These are phyloP conservation scores for Venturia asperata DNA, from an alignment of 2,329 filamentous ascomycete genomes.

Conservation along the genomic window DNA sequence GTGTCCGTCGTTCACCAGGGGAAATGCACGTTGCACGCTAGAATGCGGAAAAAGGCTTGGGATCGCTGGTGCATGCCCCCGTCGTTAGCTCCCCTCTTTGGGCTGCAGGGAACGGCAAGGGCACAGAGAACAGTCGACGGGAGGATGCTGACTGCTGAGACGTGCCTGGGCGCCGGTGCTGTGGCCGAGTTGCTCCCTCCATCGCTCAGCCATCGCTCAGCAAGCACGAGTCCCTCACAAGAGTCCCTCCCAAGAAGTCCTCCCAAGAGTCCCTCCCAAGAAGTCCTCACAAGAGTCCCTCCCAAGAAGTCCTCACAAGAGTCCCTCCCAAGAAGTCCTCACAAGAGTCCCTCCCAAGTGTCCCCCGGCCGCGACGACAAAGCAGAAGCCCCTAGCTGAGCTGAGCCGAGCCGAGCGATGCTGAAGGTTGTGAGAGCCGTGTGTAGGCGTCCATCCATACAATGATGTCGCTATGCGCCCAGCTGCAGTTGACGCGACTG, in stretches of 20 bases:
- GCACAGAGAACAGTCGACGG: neutral
- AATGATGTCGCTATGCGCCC: neutral
- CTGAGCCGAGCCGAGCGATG: neutral
- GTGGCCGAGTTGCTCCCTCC: neutral
- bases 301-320: too few species aligned
- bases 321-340: too few species aligned
- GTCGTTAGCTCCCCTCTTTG: neutral
- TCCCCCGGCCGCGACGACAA: neutral
- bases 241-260: too few species aligned
- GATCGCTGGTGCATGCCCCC: neutral
- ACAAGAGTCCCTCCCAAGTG: too few species aligned
- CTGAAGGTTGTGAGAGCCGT: neutral
- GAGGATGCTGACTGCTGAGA: slow-evolving; percentile 2
- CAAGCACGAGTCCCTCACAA: neutral
- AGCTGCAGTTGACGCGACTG: neutral
- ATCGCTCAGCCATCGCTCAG: too few species aligned
- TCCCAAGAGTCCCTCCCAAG: too few species aligned
- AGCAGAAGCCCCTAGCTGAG: too few species aligned
- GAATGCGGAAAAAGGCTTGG: slow-evolving; percentile 1
- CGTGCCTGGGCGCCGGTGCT: slow-evolving; percentile 1
- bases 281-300: too few species aligned
- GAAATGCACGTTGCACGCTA: neutral
- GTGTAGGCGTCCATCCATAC: too few species aligned
- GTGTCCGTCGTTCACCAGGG: slow-evolving; percentile 9
- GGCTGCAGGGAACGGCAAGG: neutral